Conservation (phyloP, 768 basidiomycete genomes). For the Lactarius vividus region DNA sequence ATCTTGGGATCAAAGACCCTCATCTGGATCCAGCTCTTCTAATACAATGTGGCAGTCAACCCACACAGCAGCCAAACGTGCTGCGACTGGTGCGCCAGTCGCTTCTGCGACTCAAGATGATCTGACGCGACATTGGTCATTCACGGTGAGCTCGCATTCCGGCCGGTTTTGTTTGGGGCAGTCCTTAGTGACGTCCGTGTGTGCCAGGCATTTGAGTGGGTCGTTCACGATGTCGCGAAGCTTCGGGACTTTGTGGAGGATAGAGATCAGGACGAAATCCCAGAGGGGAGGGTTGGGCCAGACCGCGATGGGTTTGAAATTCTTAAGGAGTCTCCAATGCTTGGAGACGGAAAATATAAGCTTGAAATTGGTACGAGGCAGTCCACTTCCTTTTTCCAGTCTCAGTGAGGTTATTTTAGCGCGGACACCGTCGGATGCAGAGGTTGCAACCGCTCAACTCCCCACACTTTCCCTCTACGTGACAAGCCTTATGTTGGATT, state of each 20-base stretch:
- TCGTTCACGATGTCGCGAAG: slow-evolving; percentile 54
- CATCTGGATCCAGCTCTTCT: slow-evolving; percentile 30
- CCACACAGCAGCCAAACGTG: slow-evolving; percentile 19
- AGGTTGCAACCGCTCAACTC: slow-evolving; percentile 32
- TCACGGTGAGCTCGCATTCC: slow-evolving; percentile 44
- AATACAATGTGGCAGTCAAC: slow-evolving; percentile 29
- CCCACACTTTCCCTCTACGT: slow-evolving; percentile 59
- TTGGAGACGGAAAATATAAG: slow-evolving; percentile 70
- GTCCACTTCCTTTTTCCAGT: neutral
- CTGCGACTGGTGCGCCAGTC: slow-evolving; percentile 16
- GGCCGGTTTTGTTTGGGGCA: neutral
- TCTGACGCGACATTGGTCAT: slow-evolving; percentile 61
- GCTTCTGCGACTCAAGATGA: slow-evolving; percentile 40
- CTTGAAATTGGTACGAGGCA: slow-evolving; percentile 57
- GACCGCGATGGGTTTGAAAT: slow-evolving; percentile 55
- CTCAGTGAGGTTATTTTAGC: slow-evolving; percentile 10
- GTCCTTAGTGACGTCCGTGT: neutral
- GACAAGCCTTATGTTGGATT: slow-evolving; percentile 63
- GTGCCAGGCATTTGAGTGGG: slow-evolving; percentile 70
- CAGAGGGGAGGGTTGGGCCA: slow-evolving; percentile 32
- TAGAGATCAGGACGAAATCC: slow-evolving; percentile 26
- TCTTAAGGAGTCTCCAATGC: slow-evolving; percentile 59
- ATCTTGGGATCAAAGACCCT: slow-evolving; percentile 33
- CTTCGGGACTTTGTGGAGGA: slow-evolving; percentile 57
- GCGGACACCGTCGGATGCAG: slow-evolving; percentile 8